Percentiles rank a stretch among this genome's conserved stretches.
phyloP scores from a whole-genome alignment of 2,329 filamentous ascomycete genomes.

The Nemania sp. region DNA sequence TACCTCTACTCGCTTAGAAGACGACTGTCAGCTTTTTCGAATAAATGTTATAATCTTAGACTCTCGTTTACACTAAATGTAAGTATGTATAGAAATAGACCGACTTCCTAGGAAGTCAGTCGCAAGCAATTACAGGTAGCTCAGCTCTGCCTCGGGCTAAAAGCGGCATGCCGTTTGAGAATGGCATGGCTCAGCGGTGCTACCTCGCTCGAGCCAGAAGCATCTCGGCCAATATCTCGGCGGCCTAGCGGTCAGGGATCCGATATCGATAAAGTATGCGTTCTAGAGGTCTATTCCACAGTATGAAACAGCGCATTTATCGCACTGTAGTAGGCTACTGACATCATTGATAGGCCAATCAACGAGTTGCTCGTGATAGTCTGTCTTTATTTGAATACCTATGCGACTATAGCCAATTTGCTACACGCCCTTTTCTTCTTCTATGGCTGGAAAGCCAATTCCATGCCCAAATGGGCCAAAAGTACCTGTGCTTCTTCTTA shows the following conservation, averaged over 20 bases:
- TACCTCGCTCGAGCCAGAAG: constrained; percentile 10
- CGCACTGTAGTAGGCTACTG: constrained; percentile 16
- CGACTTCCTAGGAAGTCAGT: neutral
- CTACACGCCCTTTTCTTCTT: neutral
- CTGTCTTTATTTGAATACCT: neutral
- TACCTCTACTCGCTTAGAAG: neutral
- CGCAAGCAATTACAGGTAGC: neutral
- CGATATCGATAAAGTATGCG: constrained; percentile 52
- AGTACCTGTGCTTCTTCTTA: constrained; percentile 76
- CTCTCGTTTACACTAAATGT: neutral
- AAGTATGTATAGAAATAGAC: constrained; percentile 1
- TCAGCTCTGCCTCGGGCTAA: no score
- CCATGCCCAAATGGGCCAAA: constrained; percentile 32
- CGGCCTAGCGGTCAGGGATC: neutral
- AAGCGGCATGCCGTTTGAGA: no score
- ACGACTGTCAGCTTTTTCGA: neutral
- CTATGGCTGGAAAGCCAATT: constrained; percentile 37
- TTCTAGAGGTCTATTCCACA: no score
- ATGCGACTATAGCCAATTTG: neutral
- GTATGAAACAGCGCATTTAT: no score
- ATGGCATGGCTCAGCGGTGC: no score
- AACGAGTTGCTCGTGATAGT: constrained; percentile 10
- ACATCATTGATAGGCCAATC: constrained; percentile 30
- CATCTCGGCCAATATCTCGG: constrained; percentile 16
- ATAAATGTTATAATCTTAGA: neutral